phyloP scores from a whole-genome alignment of 2,329 filamentous ascomycete genomes.

The Elsinoe australis region DNA sequence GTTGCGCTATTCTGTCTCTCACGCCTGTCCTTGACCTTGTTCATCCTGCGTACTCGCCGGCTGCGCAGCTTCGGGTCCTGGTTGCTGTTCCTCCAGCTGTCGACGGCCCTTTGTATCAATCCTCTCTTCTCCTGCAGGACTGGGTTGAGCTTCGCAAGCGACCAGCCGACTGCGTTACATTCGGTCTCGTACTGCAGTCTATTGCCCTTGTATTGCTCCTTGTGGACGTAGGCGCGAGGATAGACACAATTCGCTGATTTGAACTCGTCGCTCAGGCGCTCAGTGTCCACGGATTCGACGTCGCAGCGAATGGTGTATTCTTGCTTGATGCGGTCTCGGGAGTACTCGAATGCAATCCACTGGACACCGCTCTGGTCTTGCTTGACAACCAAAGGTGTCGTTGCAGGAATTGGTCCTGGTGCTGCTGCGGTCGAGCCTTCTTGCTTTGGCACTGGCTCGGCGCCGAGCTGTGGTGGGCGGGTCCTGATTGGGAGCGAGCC shows the following conservation, averaged over 20 bases:
- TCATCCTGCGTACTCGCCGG: slow-evolving; percentile 85
- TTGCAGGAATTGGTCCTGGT: slow-evolving; percentile 91
- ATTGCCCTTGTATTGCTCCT: slow-evolving; percentile 95
- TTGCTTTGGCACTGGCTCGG: slow-evolving; percentile 6
- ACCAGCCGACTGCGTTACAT: slow-evolving; percentile 99
- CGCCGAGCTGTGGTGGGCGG: slow-evolving; percentile 12
- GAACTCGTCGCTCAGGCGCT: slow-evolving; percentile 77
- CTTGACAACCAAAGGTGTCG: slow-evolving; percentile 84
- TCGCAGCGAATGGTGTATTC: slow-evolving; percentile 98
- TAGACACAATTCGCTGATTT: slow-evolving; percentile 99
- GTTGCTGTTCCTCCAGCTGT: slow-evolving; percentile 99
- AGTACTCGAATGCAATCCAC: slow-evolving; percentile 99
- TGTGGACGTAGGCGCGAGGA: slow-evolving; percentile 85
- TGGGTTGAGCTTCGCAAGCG: slow-evolving; percentile 84
- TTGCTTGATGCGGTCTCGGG: slow-evolving; percentile 95
- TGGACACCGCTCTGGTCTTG: slow-evolving; percentile 96
- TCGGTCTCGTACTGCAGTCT: slow-evolving; percentile 94
- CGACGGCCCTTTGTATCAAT: slow-evolving; percentile 90
- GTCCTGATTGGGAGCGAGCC: slow-evolving; percentile 1
- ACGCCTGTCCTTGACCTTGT: slow-evolving; percentile 77
- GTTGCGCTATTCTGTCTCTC: slow-evolving; percentile 42
- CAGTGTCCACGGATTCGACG: slow-evolving; percentile 90
- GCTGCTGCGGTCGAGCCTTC: slow-evolving; percentile 48
- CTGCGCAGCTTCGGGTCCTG: slow-evolving; percentile 88
- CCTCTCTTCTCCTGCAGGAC: slow-evolving; percentile 87